Evolutionary conservation across 2,329 filamentous ascomycete species (phyloP).

Genomic region (Blastomyces parvus): DNA sequence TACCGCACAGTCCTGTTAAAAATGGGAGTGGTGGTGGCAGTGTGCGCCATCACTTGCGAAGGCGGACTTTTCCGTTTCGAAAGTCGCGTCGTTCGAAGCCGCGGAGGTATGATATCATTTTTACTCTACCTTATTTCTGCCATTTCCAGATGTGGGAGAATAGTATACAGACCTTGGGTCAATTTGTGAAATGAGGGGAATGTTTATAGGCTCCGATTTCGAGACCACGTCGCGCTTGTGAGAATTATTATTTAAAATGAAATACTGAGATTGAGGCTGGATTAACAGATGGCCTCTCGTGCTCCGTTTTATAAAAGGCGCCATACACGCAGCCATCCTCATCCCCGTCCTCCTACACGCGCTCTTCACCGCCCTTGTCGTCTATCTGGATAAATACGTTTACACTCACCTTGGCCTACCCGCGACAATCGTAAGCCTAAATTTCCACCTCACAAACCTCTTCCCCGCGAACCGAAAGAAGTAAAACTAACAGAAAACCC

Average conservation of each 20-base stretch:
- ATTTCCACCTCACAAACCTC: constrained; percentile 1
- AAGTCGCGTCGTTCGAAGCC: constrained; percentile 20
- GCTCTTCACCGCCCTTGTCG: constrained; percentile 49
- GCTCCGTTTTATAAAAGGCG: constrained; percentile 55
- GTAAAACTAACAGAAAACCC: neutral
- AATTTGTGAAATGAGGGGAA: too few species aligned
- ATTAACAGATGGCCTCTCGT: constrained; percentile 50
- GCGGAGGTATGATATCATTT: constrained; percentile 15
- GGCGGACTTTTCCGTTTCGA: constrained; percentile 16
- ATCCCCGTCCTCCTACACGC: constrained; percentile 50
- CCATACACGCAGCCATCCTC: constrained; percentile 51
- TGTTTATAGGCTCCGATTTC: too few species aligned
- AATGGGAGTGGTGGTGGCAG: neutral
- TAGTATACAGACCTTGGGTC: neutral
- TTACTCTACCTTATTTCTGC: neutral
- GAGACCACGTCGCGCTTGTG: too few species aligned
- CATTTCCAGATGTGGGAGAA: neutral
- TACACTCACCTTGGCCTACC: constrained; percentile 46
- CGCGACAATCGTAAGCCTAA: constrained; percentile 43
- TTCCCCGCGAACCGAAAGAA: neutral
- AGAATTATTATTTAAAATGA: neutral
- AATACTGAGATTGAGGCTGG: neutral
- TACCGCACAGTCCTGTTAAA: neutral
- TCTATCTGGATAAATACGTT: constrained; percentile 48
- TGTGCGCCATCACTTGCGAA: constrained; percentile 13